These are phyloP conservation scores for Diaporthe vexans DNA, from an alignment of 2,329 filamentous ascomycete genomes.

Conservation along the genomic window DNA sequence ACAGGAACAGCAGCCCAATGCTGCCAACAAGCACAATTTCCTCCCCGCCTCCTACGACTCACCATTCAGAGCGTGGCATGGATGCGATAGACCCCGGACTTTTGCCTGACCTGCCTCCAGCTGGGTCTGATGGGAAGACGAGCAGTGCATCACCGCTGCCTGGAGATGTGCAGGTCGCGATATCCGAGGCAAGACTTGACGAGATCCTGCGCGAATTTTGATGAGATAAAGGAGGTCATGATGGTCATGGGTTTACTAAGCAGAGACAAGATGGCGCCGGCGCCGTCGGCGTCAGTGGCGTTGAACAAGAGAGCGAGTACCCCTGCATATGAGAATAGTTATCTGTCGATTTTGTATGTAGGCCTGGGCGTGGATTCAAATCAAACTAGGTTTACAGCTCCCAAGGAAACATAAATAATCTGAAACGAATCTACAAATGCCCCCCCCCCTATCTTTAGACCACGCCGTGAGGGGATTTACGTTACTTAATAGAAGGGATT, in stretches of 20 bases:
- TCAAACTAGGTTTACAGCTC: conserved; percentile 1
- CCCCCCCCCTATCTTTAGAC: background rate
- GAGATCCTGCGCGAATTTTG: conserved; percentile 36
- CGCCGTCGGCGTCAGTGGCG: background rate
- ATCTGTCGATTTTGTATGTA: background rate
- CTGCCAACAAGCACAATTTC: conserved; percentile 9
- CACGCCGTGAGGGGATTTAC: background rate
- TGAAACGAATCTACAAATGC: background rate
- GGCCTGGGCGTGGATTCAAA: background rate
- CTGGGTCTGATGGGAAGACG: conserved; percentile 17
- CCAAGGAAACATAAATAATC: background rate
- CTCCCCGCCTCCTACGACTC: background rate
- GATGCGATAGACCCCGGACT: conserved; percentile 40
- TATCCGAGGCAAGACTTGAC: conserved; percentile 38
- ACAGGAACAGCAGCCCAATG: conserved; percentile 5
- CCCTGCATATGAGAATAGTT: background rate
- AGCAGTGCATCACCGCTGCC: conserved; percentile 30
- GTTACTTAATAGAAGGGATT: too few species aligned
- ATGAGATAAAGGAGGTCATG: background rate
- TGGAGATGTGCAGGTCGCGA: conserved; percentile 38
- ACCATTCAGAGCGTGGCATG: conserved; percentile 35
- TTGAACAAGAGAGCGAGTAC: background rate
- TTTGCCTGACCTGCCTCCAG: conserved; percentile 29
- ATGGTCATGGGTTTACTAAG: background rate
- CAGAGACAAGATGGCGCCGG: background rate